Base-by-base conservation (phyloP, 2,329 filamentous ascomycete species). In the Blastomyces percursus region DNA sequence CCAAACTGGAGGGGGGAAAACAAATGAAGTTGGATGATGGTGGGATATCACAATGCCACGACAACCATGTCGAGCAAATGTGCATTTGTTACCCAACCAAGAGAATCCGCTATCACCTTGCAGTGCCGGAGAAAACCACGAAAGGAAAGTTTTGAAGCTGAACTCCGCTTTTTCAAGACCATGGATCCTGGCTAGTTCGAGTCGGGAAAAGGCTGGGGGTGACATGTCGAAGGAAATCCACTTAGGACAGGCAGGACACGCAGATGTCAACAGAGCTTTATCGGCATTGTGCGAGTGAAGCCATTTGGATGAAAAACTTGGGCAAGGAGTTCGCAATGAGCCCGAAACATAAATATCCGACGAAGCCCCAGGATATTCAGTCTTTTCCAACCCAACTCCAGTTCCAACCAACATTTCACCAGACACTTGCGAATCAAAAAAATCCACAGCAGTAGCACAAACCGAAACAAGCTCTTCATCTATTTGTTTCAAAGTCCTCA, bases 281-380 rank as follows among this genome's bases (percentile, higher is more conserved):
- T 76, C 57, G 19, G 57, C 57, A 19, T 32, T 48, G 27, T 24
- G 46, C 14, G 9, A 32, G 52, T 42, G 32, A 46, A 46, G 30
- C 14, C n/a, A 46, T 27, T 14, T 14, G 19, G 51, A 42, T 11
- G 60, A 61, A 32, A 56, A 9, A 14, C 67, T 67, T 66, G 63
- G 66, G 63, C 65, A 67, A 65, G 64, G 56, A 30, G 52, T 40
- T 64, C 64, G 68, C 21, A 21, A 32, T 14, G 27, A 50, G 46
- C 66, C 65, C 69, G 62, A 72, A 73, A 73, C 74, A 77, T 76
- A 77, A 77, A 77, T 76, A 77, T 68, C 68, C 60, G 65, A 66
- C 64, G 61, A 64, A 62, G 61, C 70, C 35, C 73, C 74, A 67
- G 65, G 64, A 66, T 61, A 64, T 68, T 64, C 60, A 64, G 64